phyloP scores from a whole-genome alignment of 108 stramenopile species.

The Fragilaria crotonensis region DNA sequence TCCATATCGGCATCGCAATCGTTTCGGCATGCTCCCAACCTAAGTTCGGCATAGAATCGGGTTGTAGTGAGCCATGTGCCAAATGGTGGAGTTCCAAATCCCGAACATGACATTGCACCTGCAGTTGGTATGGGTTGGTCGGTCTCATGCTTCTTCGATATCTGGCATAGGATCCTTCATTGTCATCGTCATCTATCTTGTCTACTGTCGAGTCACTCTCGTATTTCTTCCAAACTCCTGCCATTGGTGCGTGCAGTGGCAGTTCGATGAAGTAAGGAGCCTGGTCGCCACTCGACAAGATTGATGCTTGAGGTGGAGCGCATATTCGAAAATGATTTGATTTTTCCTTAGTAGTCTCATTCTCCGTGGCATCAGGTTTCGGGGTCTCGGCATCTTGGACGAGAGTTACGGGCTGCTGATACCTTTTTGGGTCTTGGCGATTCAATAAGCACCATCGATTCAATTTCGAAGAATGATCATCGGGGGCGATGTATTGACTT shows the following conservation, averaged over 20 bases:
- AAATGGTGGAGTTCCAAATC: not conserved
- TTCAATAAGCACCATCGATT: slow-evolving; percentile 9
- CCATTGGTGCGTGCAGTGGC: not conserved
- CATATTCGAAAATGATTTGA: slow-evolving; percentile 5
- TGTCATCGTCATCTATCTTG: not conserved
- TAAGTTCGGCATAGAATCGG: not conserved
- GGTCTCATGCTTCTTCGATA: not conserved
- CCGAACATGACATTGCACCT: not conserved
- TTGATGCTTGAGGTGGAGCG: not conserved
- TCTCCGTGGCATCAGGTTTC: not conserved
- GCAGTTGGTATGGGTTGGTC: not conserved
- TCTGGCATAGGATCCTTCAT: not conserved
- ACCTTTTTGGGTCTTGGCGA: not conserved
- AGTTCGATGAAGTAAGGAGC: slow-evolving; percentile 9
- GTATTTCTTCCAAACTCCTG: not conserved
- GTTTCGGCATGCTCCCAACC: slow-evolving; percentile 1
- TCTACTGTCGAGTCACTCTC: not conserved
- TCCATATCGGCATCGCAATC: not conserved
- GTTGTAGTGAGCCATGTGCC: not conserved
- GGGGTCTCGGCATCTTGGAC: too few species aligned
- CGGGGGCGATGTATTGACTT: not conserved
- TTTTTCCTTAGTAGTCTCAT: not conserved
- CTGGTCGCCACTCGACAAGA: slow-evolving; percentile 5
- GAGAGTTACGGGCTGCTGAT: too few species aligned
- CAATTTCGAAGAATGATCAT: not conserved